Evolutionary conservation across 2,329 filamentous ascomycete species (phyloP).

Genomic region (Monosporascus ibericus): DNA sequence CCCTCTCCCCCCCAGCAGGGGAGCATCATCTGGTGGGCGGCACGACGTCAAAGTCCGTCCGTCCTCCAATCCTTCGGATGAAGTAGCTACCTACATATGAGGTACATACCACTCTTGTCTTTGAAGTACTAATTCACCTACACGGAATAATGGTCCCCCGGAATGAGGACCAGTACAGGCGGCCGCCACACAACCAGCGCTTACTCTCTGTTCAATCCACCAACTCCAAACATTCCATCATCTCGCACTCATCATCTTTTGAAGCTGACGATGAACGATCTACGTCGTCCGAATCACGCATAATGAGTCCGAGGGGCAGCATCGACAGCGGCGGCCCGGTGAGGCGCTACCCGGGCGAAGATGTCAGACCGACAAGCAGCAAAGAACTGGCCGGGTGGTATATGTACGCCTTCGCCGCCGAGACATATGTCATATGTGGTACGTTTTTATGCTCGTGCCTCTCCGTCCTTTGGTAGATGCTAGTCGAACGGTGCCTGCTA

Average conservation of each 20-base stretch:
- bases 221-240: slow-evolving; percentile 49
- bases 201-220: slow-evolving; percentile 45
- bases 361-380: slow-evolving; percentile 77
- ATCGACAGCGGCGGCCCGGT: slow-evolving; percentile 30
- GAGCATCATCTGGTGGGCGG: too few relatives aligned
- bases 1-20: too few relatives aligned
- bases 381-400: slow-evolving; percentile 95
- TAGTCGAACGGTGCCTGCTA: not conserved
- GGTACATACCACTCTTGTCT: too few relatives aligned
- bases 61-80: too few relatives aligned
- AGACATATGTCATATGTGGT: slow-evolving; percentile 96
- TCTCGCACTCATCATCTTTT: slow-evolving; percentile 57
- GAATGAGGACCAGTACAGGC: slow-evolving; percentile 24
- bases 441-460: slow-evolving; percentile 25
- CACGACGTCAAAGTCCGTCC: too few relatives aligned
- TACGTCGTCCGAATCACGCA: slow-evolving; percentile 31
- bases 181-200: slow-evolving; percentile 36
- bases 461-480: not conserved
- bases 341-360: slow-evolving; percentile 70
- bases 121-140: too few relatives aligned
- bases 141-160: slow-evolving; percentile 29
- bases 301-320: slow-evolving; percentile 31
- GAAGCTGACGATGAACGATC: slow-evolving; percentile 67
- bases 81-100: too few relatives aligned
- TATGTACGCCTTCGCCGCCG: slow-evolving; percentile 90